Evolutionary conservation across 148 eudicot species (phyloP).

Genomic region (Chenopodium berlandieri): DNA sequence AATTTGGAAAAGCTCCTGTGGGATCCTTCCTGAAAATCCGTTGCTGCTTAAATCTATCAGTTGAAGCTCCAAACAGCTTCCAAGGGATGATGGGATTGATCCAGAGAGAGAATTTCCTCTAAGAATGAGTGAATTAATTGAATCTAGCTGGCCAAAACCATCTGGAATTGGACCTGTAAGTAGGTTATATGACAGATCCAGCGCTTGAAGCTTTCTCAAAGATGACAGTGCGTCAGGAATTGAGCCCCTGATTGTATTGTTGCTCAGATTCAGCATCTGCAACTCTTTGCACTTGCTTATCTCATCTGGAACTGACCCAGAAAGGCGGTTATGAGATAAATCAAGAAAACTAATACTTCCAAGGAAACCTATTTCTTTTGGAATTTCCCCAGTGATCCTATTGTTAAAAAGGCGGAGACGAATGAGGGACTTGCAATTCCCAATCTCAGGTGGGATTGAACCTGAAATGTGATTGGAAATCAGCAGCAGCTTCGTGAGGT

Average conservation of each 20-base stretch:
- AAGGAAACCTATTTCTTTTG: constrained; percentile 64
- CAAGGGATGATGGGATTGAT: constrained; percentile 49
- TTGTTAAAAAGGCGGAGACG: constrained; percentile 64
- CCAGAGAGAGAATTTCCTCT: constrained; percentile 58
- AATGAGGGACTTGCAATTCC: constrained; percentile 55
- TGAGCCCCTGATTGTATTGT: constrained; percentile 58
- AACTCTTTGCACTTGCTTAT: constrained; percentile 56
- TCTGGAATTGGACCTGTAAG: constrained; percentile 55
- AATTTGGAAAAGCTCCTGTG: constrained; percentile 50
- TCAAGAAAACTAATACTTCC: constrained; percentile 65
- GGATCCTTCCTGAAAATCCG: constrained; percentile 50
- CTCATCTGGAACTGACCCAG: constrained; percentile 63
- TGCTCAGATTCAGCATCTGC: constrained; percentile 75
- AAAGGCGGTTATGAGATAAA: constrained; percentile 54
- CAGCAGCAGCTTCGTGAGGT: constrained; percentile 68
- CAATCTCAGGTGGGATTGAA: constrained; percentile 67
- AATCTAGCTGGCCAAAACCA: constrained; percentile 47
- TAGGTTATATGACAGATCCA: constrained; percentile 69
- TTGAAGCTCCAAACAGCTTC: constrained; percentile 57
- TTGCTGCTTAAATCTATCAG: constrained; percentile 74
- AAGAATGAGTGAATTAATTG: constrained; percentile 54
- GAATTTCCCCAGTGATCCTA: constrained; percentile 63
- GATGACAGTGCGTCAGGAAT: constrained; percentile 57
- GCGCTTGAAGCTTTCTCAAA: constrained; percentile 53
- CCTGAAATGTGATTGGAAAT: constrained; percentile 78